phyloP scores from a whole-genome alignment of 129 eudicot species.

The Flaveria trinervia region DNA sequence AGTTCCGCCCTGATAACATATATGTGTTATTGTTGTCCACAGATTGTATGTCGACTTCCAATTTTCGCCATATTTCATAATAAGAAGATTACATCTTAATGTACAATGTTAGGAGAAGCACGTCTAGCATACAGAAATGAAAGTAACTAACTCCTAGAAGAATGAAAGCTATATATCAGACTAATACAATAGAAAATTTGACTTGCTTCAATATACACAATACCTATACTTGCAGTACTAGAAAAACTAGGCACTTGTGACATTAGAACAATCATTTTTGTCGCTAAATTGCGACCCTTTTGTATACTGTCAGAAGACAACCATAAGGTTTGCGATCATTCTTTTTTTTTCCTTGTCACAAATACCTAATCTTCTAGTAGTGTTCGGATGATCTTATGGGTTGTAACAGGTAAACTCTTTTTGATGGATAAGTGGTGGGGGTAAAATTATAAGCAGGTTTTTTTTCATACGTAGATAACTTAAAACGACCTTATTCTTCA shows the following conservation, averaged over 20 bases:
- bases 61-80: not conserved
- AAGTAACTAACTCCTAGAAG: slow-evolving; percentile 15
- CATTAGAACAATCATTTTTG: too few relatives aligned
- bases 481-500: slow-evolving; percentile 49
- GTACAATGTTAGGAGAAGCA: not conserved
- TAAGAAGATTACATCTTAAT: not conserved
- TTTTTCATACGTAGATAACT: slow-evolving; percentile 11
- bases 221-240: not conserved
- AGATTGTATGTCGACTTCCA: not conserved
- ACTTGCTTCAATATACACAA: not conserved
- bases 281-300: too few relatives aligned
- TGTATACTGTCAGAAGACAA: too few relatives aligned
- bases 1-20: too few relatives aligned
- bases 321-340: too few relatives aligned
- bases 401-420: not conserved
- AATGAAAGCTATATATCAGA: slow-evolving; percentile 20
- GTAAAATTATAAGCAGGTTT: not conserved
- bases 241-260: too few relatives aligned
- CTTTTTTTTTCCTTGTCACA: too few relatives aligned
- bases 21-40: too few relatives aligned
- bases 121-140: not conserved
- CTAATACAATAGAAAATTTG: not conserved
- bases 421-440: not conserved
- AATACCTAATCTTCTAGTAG: too few relatives aligned
- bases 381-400: not conserved